phyloP scores from a whole-genome alignment of 805 yeast species.

The Kodamaea neixiangensis region DNA sequence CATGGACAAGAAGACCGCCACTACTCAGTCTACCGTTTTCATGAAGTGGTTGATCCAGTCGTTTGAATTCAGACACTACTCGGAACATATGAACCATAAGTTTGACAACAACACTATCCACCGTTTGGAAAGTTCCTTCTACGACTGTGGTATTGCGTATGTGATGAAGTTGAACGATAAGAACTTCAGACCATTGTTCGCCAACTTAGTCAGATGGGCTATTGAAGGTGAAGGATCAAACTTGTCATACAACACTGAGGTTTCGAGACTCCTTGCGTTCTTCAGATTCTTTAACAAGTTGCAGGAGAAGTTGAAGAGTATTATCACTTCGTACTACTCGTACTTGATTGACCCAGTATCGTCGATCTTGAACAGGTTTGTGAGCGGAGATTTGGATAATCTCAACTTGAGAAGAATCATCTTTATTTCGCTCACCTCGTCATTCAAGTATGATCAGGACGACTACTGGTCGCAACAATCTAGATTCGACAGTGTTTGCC shows the following conservation, averaged over 20 bases:
- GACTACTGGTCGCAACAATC: slow-evolving; percentile 93
- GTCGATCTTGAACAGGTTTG: slow-evolving; percentile 52
- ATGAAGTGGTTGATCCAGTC: slow-evolving; percentile 67
- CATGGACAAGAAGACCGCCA: slow-evolving; percentile 73
- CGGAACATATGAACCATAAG: slow-evolving; percentile 40
- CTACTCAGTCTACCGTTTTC: slow-evolving; percentile 66
- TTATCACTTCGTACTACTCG: slow-evolving; percentile 85
- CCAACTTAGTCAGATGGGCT: slow-evolving; percentile 87
- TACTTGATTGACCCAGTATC: slow-evolving; percentile 78
- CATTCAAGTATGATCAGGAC: slow-evolving; percentile 87
- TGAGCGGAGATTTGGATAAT: slow-evolving; percentile 40
- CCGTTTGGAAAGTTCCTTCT: slow-evolving; percentile 77
- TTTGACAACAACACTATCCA: slow-evolving; percentile 74
- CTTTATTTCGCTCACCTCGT: slow-evolving; percentile 69
- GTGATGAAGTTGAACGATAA: slow-evolving; percentile 94
- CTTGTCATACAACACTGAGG: slow-evolving; percentile 45
- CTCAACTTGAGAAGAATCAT: slow-evolving; percentile 70
- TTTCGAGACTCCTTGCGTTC: slow-evolving; percentile 68
- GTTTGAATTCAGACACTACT: slow-evolving; percentile 63
- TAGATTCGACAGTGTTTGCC: slow-evolving; percentile 73
- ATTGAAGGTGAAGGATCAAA: slow-evolving; percentile 75
- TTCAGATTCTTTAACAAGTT: slow-evolving; percentile 83
- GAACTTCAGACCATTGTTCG: slow-evolving; percentile 89
- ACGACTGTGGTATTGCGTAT: slow-evolving; percentile 68
- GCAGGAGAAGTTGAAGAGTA: slow-evolving; percentile 81